Percentiles rank a stretch among this genome's conserved stretches.
These are phyloP conservation scores for Acer negundo DNA, from an alignment of 345 rosid genomes.

Conservation along the genomic window DNA sequence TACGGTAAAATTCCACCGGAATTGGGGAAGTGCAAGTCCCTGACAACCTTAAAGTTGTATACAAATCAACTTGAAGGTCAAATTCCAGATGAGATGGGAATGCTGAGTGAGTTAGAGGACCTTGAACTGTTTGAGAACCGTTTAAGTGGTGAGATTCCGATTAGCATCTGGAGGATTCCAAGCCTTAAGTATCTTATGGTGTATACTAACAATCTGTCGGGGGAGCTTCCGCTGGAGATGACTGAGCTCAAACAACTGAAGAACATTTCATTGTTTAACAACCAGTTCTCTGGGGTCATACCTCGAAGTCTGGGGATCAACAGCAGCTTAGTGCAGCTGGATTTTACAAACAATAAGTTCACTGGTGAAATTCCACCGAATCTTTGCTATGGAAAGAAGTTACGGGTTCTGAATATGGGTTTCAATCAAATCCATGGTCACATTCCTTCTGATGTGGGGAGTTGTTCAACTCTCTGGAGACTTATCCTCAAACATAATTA, in stretches of 20 bases:
- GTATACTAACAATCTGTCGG: conserved; percentile 67
- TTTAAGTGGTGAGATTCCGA: conserved; percentile 71
- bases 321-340: conserved; percentile 62
- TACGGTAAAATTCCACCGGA: conserved; percentile 70
- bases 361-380: conserved; percentile 67
- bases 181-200: conserved; percentile 50
- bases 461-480: conserved; percentile 59
- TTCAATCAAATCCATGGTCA: conserved; percentile 58
- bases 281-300: conserved; percentile 62
- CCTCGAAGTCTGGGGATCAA: conserved; percentile 67
- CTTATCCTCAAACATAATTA: conserved; percentile 59
- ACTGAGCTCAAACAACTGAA: conserved; percentile 54
- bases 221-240: conserved; percentile 68
- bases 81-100: conserved; percentile 63
- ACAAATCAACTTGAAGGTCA: conserved; percentile 65
- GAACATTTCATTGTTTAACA: conserved; percentile 52
- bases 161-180: conserved; percentile 65
- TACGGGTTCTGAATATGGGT: conserved; percentile 57
- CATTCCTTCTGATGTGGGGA: conserved; percentile 58
- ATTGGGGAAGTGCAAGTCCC: conserved; percentile 68
- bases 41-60: conserved; percentile 41
- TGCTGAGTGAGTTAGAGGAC: conserved; percentile 47
- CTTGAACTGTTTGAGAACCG: conserved; percentile 62
- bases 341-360: conserved; percentile 60
- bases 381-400: conserved; percentile 60